Percentiles rank a stretch among this genome's conserved stretches.
These are phyloP conservation scores for Penicillium egyptiacum DNA, from an alignment of 495 filamentous ascomycete genomes.

Conservation along the genomic window DNA sequence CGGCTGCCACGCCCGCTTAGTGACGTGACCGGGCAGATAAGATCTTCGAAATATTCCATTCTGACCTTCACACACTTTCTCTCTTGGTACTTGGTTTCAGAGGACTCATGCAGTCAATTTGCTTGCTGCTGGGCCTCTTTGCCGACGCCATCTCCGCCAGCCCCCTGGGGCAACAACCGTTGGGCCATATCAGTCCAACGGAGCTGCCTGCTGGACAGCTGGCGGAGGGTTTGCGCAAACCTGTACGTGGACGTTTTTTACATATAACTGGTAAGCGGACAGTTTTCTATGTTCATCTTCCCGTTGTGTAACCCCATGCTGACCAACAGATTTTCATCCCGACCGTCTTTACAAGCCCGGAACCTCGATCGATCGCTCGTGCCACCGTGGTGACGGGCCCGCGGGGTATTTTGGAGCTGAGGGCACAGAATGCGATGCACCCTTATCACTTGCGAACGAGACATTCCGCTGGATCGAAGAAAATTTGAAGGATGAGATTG, in stretches of 20 bases:
- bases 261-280: constrained; percentile 83
- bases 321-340: constrained; percentile 74
- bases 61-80: background rate
- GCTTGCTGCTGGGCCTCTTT: constrained; percentile 23
- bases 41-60: background rate
- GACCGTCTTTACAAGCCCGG: constrained; percentile 80
- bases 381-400: constrained; percentile 74
- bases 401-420: constrained; percentile 82
- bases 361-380: constrained; percentile 66
- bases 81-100: background rate
- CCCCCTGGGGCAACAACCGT: constrained; percentile 21
- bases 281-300: background rate
- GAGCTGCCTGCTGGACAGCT: background rate
- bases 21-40: constrained; percentile 11
- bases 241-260: constrained; percentile 69
- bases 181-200: constrained; percentile 11
- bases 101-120: constrained; percentile 20
- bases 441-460: constrained; percentile 74
- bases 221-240: constrained; percentile 1
- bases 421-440: constrained; percentile 85
- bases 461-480: constrained; percentile 91
- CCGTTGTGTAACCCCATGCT: constrained; percentile 3
- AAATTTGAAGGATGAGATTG: constrained; percentile 77
- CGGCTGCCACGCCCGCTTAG: constrained; percentile 7
- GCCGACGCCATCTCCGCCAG: constrained; percentile 16